Evolutionary conservation across 2,329 filamentous ascomycete genomes (phyloP).

Genomic region (Orbilia oligospora): DNA sequence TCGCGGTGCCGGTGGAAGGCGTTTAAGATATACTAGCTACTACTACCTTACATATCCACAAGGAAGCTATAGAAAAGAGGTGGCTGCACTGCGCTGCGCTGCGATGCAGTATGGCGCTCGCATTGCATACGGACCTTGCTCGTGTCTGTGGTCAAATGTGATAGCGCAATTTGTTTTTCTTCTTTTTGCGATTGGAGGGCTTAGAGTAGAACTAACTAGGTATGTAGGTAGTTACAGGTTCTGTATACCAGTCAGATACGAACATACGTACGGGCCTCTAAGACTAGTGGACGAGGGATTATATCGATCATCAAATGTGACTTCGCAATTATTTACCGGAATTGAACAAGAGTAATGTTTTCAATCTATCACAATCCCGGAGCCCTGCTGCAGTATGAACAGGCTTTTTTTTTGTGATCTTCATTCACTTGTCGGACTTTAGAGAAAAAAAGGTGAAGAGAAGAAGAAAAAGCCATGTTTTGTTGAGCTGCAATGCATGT

Average conservation of each 20-base stretch:
- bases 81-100: conserved; percentile 8
- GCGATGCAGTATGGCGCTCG: conserved; percentile 39
- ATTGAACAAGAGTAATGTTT: not conserved
- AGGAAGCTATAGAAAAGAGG: not conserved
- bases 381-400: not conserved
- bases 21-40: not conserved
- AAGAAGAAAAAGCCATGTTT: conserved; percentile 4
- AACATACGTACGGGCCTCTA: no score
- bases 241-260: no score
- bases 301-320: conserved; percentile 18
- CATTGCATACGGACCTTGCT: conserved; percentile 4
- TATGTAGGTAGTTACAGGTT: no score
- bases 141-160: conserved; percentile 34
- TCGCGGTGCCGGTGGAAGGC: no score
- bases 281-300: not conserved
- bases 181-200: no score
- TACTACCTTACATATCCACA: no score
- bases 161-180: conserved; percentile 44
- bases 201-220: no score
- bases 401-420: conserved; percentile 5
- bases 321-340: conserved; percentile 12
- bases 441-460: not conserved
- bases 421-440: conserved; percentile 13
- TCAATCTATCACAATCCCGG: conserved; percentile 17
- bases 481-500: conserved; percentile 1